These are phyloP conservation scores for Pseudopithomyces chartarum DNA, from an alignment of 2,329 filamentous ascomycete species.

Conservation along the genomic window DNA sequence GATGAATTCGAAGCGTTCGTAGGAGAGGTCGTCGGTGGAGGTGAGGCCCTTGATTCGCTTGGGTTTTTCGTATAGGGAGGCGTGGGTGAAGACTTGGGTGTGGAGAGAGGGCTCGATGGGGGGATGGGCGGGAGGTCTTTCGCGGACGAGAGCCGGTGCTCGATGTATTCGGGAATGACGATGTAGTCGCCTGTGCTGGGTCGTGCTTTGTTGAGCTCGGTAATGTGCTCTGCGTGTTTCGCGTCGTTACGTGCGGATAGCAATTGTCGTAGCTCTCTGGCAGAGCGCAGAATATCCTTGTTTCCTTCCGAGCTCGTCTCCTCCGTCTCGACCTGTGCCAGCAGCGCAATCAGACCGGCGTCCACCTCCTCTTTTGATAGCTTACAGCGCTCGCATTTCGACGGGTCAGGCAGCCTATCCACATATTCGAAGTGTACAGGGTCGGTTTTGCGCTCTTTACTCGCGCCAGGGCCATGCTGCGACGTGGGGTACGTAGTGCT, in stretches of 20 bases:
- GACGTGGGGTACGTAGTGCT: neutral
- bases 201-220: constrained; percentile 43
- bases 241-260: constrained; percentile 26
- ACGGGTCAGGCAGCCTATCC: constrained; percentile 16
- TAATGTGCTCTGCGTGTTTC: constrained; percentile 56
- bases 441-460: constrained; percentile 12
- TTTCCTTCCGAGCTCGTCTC: constrained; percentile 30
- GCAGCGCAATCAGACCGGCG: constrained; percentile 34
- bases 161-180: constrained; percentile 32
- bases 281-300: constrained; percentile 34
- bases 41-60: constrained; percentile 9
- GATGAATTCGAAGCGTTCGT: constrained; percentile 86
- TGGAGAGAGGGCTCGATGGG: constrained; percentile 65
- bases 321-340: constrained; percentile 36
- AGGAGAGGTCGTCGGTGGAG: constrained; percentile 51
- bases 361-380: constrained; percentile 28
- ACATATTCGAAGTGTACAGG: constrained; percentile 9
- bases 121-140: constrained; percentile 63
- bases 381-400: constrained; percentile 21
- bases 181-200: constrained; percentile 26
- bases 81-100: constrained; percentile 70
- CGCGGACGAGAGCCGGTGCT: constrained; percentile 34
- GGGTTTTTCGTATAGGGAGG: constrained; percentile 21
- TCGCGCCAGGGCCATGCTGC: neutral
- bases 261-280: constrained; percentile 31